Evolutionary conservation across 805 yeast species (phyloP).

Genomic region (Yamadazyma philogaea): DNA sequence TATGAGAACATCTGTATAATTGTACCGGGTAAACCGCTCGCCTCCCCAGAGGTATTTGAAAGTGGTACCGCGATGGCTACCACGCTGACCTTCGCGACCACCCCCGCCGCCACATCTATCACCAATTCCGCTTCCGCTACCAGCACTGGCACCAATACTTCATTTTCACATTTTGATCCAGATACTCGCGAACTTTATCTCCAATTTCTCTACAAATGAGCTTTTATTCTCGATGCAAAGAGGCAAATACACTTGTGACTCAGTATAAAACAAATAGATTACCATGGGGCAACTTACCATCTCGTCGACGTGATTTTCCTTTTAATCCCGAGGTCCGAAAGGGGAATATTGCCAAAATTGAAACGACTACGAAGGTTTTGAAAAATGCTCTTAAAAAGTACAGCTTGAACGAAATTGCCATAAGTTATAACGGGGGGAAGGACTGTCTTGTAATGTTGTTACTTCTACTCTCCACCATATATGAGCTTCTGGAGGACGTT

Average conservation of each 20-base stretch:
- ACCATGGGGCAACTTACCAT: conserved; percentile 13
- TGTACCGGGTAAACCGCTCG: conserved; percentile 52
- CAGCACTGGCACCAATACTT: conserved; percentile 22
- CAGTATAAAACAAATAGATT: conserved; percentile 29
- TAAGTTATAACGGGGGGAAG: conserved; percentile 94
- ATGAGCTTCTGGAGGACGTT: conserved; percentile 18
- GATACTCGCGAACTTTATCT: conserved; percentile 67
- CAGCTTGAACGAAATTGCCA: conserved; percentile 53
- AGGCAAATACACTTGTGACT: conserved; percentile 31
- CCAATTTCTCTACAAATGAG: conserved; percentile 57
- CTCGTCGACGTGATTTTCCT: neutral
- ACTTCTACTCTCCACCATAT: conserved; percentile 58
- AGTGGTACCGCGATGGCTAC: neutral
- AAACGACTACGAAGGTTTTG: conserved; percentile 26
- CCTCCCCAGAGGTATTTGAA: neutral
- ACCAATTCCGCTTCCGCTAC: no score
- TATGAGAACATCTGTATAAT: conserved; percentile 78
- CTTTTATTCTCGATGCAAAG: conserved; percentile 22
- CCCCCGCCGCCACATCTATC: conserved; percentile 1
- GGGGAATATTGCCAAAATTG: conserved; percentile 25
- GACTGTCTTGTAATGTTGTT: conserved; percentile 90
- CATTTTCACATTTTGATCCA: conserved; percentile 73
- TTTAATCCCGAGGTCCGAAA: conserved; percentile 5
- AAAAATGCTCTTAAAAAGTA: conserved; percentile 24
- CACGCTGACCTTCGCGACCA: neutral